Evolutionary conservation across 176 grass and related monocot species (phyloP).

Genomic region (Zea luxurians): DNA sequence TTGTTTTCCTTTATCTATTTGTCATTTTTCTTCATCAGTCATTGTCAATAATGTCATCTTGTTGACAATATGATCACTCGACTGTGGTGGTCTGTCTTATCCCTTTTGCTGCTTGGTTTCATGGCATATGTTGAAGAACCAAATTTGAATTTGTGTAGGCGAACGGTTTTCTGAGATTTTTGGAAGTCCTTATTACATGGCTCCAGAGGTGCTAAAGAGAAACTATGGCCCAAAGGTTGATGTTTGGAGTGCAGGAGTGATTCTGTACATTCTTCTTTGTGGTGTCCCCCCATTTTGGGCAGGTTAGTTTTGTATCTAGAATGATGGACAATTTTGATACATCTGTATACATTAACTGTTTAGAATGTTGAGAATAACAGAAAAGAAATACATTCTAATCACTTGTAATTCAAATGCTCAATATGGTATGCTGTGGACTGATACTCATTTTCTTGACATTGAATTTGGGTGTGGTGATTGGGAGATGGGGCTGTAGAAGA

Average conservation of each 20-base stretch:
- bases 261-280: slow-evolving; percentile 93
- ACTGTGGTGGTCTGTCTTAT: neutral
- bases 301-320: slow-evolving; percentile 55
- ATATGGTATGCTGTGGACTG: too few species aligned
- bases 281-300: slow-evolving; percentile 98
- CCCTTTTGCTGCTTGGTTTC: neutral
- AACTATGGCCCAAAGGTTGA: slow-evolving; percentile 93
- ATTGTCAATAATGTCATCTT: neutral
- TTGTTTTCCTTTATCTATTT: neutral
- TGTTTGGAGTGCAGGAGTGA: slow-evolving; percentile 99
- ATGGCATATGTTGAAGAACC: neutral
- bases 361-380: neutral
- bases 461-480: too few species aligned
- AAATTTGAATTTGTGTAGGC: slow-evolving; percentile 48
- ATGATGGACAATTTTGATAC: slow-evolving; percentile 6
- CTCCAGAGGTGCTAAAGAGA: slow-evolving; percentile 95
- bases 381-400: neutral
- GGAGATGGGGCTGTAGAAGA: too few species aligned
- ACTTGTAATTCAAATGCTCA: too few species aligned
- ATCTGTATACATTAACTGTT: slow-evolving; percentile 2
- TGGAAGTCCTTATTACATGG: slow-evolving; percentile 99
- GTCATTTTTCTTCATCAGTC: slow-evolving; percentile 16
- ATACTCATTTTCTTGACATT: too few species aligned
- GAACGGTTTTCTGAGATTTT: slow-evolving; percentile 96
- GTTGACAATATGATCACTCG: neutral